A percentile compares a stretch with the other conserved stretches of the same genome.
Evolutionary conservation across 2,329 filamentous ascomycete species (phyloP).

Genomic region (Aspergillus fischeri): DNA sequence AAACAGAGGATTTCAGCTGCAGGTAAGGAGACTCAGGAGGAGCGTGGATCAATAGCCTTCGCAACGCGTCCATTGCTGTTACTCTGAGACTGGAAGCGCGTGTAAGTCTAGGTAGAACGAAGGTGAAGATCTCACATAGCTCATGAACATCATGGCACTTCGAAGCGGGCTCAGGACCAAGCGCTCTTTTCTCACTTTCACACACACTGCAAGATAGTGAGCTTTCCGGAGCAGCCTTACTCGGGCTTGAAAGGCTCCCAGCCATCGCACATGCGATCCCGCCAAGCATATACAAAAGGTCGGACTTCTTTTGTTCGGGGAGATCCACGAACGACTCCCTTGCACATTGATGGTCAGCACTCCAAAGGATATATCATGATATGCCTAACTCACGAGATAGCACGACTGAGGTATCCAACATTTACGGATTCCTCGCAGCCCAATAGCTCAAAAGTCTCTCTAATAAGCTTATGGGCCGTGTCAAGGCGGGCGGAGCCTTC

Average conservation of each 20-base stretch:
- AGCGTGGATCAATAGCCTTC: slow-evolving; percentile 66
- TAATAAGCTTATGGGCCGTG: slow-evolving; percentile 31
- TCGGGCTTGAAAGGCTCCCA: slow-evolving; percentile 38
- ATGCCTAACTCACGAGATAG: slow-evolving; percentile 46
- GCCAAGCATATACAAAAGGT: slow-evolving; percentile 53
- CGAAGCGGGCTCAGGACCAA: slow-evolving; percentile 9
- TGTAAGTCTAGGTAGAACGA: slow-evolving; percentile 38
- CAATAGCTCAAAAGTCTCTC: slow-evolving; percentile 30
- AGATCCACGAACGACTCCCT: slow-evolving; percentile 45
- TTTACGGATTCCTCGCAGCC: slow-evolving; percentile 29
- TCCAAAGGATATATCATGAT: neutral
- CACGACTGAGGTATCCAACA: slow-evolving; percentile 39
- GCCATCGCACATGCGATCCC: slow-evolving; percentile 55
- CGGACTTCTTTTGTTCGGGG: slow-evolving; percentile 49
- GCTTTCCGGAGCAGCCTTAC: slow-evolving; percentile 20
- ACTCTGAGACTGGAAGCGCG: slow-evolving; percentile 60
- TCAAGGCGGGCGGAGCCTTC: slow-evolving; percentile 29
- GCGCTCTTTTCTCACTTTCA: slow-evolving; percentile 27
- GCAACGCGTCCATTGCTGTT: slow-evolving; percentile 66
- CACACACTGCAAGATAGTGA: slow-evolving; percentile 35
- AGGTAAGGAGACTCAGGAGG: slow-evolving; percentile 52
- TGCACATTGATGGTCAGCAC: slow-evolving; percentile 11
- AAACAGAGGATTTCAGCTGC: slow-evolving; percentile 61
- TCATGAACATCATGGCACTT: slow-evolving; percentile 24
- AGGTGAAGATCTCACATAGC: slow-evolving; percentile 42